phyloP scores from a whole-genome alignment of 1,284 basidiomycete species.

The Amylostereum chailletii region DNA sequence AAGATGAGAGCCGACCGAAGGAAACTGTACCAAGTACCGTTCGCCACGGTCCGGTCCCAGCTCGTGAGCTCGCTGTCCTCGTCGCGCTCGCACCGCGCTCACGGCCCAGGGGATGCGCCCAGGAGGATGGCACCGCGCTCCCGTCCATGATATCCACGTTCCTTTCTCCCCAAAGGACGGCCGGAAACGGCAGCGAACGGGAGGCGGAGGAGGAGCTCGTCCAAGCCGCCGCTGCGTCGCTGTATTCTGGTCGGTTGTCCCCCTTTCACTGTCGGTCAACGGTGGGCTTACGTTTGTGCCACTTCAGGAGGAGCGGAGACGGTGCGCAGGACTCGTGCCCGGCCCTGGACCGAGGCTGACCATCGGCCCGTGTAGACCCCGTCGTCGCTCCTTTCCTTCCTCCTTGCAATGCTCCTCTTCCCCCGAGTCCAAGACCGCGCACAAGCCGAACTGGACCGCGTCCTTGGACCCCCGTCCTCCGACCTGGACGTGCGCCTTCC shows the following conservation, averaged over 20 bases:
- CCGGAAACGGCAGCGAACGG: constrained; percentile 9
- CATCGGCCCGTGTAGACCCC: constrained; percentile 14
- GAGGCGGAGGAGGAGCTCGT: constrained; percentile 25
- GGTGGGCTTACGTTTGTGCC: no score
- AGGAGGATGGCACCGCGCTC: constrained; percentile 6
- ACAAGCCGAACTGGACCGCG: constrained; percentile 27
- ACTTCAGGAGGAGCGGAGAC: constrained; percentile 22
- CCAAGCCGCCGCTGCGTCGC: constrained; percentile 29
- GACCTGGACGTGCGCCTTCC: constrained; percentile 19
- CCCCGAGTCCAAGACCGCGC: constrained; percentile 25
- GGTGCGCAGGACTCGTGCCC: constrained; percentile 13
- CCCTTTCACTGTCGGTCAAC: neutral
- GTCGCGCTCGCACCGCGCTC: neutral
- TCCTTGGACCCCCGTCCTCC: constrained; percentile 16
- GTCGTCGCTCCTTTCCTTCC: constrained; percentile 21
- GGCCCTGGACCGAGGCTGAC: neutral
- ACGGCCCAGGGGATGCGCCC: neutral
- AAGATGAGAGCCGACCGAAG: constrained; percentile 22
- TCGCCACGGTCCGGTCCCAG: constrained; percentile 13
- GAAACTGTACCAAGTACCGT: constrained; percentile 24
- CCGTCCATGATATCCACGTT: constrained; percentile 22
- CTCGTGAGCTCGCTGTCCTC: constrained; percentile 17
- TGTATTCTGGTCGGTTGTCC: constrained; percentile 25
- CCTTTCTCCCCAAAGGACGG: constrained; percentile 13
- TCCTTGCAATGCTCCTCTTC: constrained; percentile 27